A percentile compares a stretch with the other conserved stretches of the same genome.
Evolutionary conservation across 306 rosid genomes (phyloP).

Genomic region (Psophocarpus tetragonolobus): DNA sequence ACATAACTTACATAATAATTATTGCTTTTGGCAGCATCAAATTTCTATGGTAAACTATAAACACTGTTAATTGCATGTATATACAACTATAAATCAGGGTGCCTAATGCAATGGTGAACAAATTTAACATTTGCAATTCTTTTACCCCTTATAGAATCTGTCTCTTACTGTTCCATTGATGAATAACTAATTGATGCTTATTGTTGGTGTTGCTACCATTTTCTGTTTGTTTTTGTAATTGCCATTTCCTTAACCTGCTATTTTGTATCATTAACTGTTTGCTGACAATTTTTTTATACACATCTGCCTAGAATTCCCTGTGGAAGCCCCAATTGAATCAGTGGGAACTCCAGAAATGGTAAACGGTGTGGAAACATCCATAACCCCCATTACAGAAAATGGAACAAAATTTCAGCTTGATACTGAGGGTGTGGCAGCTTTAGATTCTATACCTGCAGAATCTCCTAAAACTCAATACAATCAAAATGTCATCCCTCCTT

Average conservation of each 20-base stretch:
- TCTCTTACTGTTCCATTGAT: background rate
- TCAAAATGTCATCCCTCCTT: conserved; percentile 26
- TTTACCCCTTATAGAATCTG: conserved; percentile 14
- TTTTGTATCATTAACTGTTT: conserved; percentile 3
- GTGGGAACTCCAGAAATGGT: conserved; percentile 28
- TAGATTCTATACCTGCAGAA: conserved; percentile 23
- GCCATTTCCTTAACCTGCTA: background rate
- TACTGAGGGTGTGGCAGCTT: conserved; percentile 33
- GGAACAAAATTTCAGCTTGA: conserved; percentile 31
- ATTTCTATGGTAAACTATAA: background rate
- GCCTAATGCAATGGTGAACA: background rate
- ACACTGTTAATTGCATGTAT: conserved; percentile 10
- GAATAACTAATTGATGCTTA: background rate
- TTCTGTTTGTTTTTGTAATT: conserved; percentile 14
- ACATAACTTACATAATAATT: background rate
- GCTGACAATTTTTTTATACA: conserved; percentile 12
- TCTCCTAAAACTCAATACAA: conserved; percentile 35
- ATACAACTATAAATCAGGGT: background rate
- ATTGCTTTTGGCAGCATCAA: conserved; percentile 9
- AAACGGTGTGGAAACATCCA: conserved; percentile 34
- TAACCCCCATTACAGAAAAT: conserved; percentile 20
- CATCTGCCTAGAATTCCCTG: conserved; percentile 36
- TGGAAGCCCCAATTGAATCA: conserved; percentile 31
- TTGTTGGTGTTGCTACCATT: conserved; percentile 18
- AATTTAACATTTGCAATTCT: background rate